Conservation (phyloP, 1,139 yeast species). For the Magnusiomyces magnusii region DNA sequence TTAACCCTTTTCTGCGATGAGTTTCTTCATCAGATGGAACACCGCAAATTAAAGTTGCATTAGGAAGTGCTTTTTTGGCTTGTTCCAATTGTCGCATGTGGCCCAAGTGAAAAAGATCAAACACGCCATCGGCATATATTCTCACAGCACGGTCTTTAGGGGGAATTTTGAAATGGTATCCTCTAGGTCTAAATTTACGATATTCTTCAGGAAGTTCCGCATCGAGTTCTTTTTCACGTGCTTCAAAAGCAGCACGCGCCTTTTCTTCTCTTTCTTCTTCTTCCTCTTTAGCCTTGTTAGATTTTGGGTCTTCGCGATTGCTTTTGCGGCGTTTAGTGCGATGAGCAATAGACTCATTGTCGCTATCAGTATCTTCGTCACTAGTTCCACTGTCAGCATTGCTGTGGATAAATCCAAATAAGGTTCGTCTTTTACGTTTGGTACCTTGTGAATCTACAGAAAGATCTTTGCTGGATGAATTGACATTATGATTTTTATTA, state of each 20-base stretch:
- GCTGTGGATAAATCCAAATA: slow-evolving; percentile 1
- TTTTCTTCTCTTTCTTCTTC: slow-evolving; percentile 17
- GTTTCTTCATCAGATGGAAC: slow-evolving; percentile 86
- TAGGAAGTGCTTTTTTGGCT: slow-evolving; percentile 17
- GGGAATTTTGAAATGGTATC: slow-evolving; percentile 59
- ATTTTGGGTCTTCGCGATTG: slow-evolving; percentile 12
- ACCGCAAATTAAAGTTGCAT: slow-evolving; percentile 76
- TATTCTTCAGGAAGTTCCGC: slow-evolving; percentile 42
- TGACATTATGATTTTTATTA: not conserved
- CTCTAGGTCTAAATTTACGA: slow-evolving; percentile 34
- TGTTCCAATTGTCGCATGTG: slow-evolving; percentile 41
- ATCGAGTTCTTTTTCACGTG: slow-evolving; percentile 47
- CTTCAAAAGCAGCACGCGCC: slow-evolving; percentile 16
- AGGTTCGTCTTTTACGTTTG: not conserved
- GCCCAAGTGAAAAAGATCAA: slow-evolving; percentile 92
- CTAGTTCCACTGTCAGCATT: not conserved
- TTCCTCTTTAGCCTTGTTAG: no score
- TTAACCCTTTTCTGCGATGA: slow-evolving; percentile 85
- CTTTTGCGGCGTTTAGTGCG: slow-evolving; percentile 5
- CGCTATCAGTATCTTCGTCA: not conserved
- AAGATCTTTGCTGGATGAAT: not conserved
- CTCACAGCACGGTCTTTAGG: slow-evolving; percentile 82
- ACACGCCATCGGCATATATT: slow-evolving; percentile 95
- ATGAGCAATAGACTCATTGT: not conserved
- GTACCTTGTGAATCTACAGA: not conserved